Conservation (phyloP, 345 rosid species). For the Sonneratia alba region DNA sequence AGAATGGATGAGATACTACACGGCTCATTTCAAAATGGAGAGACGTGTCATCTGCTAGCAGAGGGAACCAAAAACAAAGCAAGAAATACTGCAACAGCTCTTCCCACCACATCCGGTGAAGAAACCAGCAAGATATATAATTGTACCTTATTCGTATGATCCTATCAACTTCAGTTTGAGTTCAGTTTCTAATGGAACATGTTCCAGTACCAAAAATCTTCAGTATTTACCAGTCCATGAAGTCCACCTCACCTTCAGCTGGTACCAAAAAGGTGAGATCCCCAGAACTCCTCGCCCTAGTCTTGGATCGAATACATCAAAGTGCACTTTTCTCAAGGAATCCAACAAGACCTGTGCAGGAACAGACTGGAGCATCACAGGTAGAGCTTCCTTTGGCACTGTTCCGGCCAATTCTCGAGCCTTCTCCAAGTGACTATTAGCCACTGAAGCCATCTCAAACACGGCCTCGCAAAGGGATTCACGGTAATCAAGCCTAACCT, state of each 20-base stretch:
- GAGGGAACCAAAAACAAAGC: not conserved
- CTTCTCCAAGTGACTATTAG: slow-evolving; percentile 70
- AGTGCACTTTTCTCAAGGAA: slow-evolving; percentile 48
- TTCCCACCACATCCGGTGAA: not conserved
- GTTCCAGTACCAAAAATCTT: slow-evolving; percentile 2
- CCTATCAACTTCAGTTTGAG: not conserved
- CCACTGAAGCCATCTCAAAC: slow-evolving; percentile 82
- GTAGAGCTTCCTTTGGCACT: slow-evolving; percentile 60
- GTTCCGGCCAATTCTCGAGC: slow-evolving; percentile 62
- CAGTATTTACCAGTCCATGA: slow-evolving; percentile 62
- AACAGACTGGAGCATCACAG: slow-evolving; percentile 65
- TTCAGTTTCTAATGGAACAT: not conserved
- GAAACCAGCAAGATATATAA: not conserved
- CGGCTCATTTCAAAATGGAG: not conserved
- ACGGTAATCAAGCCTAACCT: slow-evolving; percentile 49
- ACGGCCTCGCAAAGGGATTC: slow-evolving; percentile 57
- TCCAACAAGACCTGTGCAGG: slow-evolving; percentile 72
- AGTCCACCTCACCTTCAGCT: slow-evolving; percentile 69
- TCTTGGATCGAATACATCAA: slow-evolving; percentile 80
- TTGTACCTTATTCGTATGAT: not conserved
- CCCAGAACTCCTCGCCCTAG: slow-evolving; percentile 69
- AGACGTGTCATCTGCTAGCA: not conserved
- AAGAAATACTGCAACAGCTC: not conserved
- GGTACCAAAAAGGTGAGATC: slow-evolving; percentile 66
- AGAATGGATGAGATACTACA: too few species aligned